A percentile compares a stretch with the other conserved stretches of the same genome.
phyloP scores from a whole-genome alignment of 2,329 filamentous ascomycete genomes.

The Bimuria novae-zelandiae region DNA sequence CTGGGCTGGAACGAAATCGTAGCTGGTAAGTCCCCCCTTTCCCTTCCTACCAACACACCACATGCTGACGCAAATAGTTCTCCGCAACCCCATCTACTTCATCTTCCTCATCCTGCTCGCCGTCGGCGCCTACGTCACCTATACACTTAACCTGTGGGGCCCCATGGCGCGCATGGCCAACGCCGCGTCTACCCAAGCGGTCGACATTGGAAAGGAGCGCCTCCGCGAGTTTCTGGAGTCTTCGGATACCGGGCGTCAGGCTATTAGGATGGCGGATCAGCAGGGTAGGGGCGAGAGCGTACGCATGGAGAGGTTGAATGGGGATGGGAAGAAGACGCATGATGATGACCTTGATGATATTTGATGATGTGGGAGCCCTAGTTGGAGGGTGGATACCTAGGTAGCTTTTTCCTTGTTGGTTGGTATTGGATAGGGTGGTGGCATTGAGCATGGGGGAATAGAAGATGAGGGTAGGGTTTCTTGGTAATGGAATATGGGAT shows the following conservation, averaged over 20 bases:
- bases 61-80: constrained; percentile 60
- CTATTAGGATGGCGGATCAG: constrained; percentile 68
- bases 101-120: constrained; percentile 79
- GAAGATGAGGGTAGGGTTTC: too few relatives aligned
- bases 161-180: constrained; percentile 96
- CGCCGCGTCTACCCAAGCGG: constrained; percentile 81
- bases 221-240: constrained; percentile 87
- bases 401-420: not conserved
- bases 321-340: constrained; percentile 48
- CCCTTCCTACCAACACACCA: not conserved
- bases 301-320: constrained; percentile 47
- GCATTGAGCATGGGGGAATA: too few relatives aligned
- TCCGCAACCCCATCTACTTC: constrained; percentile 93
- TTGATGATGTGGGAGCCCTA: too few relatives aligned
- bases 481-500: not conserved
- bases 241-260: constrained; percentile 82
- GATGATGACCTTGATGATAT: constrained; percentile 43
- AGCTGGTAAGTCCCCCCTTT: constrained; percentile 69
- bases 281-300: constrained; percentile 25
- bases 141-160: constrained; percentile 91
- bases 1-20: constrained; percentile 99
- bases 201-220: constrained; percentile 90
- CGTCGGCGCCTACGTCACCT: constrained; percentile 83
- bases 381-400: too few relatives aligned
- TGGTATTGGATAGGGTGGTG: not conserved